These are phyloP conservation scores for Tieghemostelium lacteum DNA, from an alignment of 78 protist genomes.

Conservation along the genomic window DNA sequence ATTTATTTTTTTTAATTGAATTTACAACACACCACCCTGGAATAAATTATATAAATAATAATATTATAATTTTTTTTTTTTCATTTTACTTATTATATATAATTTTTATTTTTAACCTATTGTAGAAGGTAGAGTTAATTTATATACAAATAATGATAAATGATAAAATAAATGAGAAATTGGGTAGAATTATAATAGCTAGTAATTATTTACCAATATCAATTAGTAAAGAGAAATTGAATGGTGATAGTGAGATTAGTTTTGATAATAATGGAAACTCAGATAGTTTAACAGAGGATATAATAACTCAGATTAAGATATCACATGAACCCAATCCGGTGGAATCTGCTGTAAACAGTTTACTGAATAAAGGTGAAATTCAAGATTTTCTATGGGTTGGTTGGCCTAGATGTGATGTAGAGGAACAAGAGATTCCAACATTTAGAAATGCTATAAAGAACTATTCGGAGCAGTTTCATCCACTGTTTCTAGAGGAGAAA, in stretches of 20 bases:
- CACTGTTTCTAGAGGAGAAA: constrained; percentile 35
- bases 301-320: constrained; percentile 10
- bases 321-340: constrained; percentile 7
- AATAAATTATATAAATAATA: too few species aligned
- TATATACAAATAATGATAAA: neutral
- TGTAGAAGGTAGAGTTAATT: neutral
- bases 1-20: too few species aligned
- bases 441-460: neutral
- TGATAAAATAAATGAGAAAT: constrained; percentile 32
- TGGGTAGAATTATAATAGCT: constrained; percentile 35
- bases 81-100: too few species aligned
- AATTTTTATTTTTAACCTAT: too few species aligned
- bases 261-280: constrained; percentile 7
- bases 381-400: constrained; percentile 50
- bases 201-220: constrained; percentile 30
- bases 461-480: constrained; percentile 1
- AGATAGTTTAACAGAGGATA: neutral
- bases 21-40: too few species aligned
- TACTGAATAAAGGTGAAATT: constrained; percentile 18
- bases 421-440: neutral
- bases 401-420: constrained; percentile 53
- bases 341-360: neutral
- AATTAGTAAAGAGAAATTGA: neutral
- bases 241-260: neutral
- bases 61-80: too few species aligned